A percentile compares a stretch with the other conserved stretches of the same genome.
phyloP scores from a whole-genome alignment of 768 basidiomycete species.

The Coprinellus micaceus region DNA sequence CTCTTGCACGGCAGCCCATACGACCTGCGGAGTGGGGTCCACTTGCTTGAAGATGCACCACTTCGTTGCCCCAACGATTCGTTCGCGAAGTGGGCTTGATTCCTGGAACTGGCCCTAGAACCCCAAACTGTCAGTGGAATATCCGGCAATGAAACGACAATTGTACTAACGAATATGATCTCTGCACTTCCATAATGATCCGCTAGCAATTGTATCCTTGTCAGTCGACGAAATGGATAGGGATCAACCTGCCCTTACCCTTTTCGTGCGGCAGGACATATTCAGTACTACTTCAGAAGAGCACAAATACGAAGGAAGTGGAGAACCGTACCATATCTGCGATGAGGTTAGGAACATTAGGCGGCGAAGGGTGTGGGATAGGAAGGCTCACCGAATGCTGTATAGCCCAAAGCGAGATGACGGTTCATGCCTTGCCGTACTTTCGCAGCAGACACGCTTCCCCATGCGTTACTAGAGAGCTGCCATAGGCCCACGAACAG shows the following conservation, averaged over 20 bases:
- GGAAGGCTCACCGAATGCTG: constrained; percentile 50
- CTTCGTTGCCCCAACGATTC: constrained; percentile 73
- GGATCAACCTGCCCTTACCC: constrained; percentile 22
- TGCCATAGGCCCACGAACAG: constrained; percentile 84
- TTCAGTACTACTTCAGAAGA: background rate
- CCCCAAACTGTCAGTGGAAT: constrained; percentile 4
- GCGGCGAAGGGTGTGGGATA: background rate
- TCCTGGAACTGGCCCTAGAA: constrained; percentile 68
- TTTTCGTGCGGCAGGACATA: constrained; percentile 12
- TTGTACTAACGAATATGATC: constrained; percentile 63
- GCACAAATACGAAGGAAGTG: background rate
- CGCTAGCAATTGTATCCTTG: constrained; percentile 39
- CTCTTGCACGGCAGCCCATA: constrained; percentile 64
- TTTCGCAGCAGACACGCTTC: constrained; percentile 61
- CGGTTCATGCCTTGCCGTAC: constrained; percentile 65
- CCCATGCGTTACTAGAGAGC: constrained; percentile 83
- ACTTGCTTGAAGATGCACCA: constrained; percentile 74
- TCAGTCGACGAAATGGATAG: background rate
- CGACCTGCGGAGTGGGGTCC: constrained; percentile 46
- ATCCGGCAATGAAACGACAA: constrained; percentile 10
- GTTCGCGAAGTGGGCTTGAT: constrained; percentile 35
- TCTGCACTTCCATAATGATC: constrained; percentile 88
- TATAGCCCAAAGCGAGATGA: constrained; percentile 59
- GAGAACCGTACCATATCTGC: constrained; percentile 37
- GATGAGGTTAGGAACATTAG: background rate